Evolutionary conservation across 108 stramenopile genomes (phyloP).

Genomic region (Seminavis robusta): DNA sequence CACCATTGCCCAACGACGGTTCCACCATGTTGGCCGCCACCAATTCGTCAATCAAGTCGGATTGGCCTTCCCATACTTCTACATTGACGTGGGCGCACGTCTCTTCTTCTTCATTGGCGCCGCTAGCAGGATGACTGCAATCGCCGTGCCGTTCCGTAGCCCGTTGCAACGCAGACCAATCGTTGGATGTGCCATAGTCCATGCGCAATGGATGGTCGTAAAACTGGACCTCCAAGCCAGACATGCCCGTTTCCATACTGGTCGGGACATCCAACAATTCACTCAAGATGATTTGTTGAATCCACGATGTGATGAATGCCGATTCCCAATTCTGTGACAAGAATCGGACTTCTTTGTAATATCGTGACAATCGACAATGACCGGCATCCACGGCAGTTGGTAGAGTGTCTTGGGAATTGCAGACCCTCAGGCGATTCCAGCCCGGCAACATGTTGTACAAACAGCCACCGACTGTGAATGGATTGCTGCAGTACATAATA

Average conservation of each 20-base stretch:
- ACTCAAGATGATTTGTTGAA: conserved; percentile 32
- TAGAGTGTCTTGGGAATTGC: conserved; percentile 11
- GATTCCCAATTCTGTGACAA: conserved; percentile 34
- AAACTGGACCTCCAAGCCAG: conserved; percentile 7
- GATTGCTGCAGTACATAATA: conserved; percentile 44
- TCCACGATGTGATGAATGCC: conserved; percentile 20
- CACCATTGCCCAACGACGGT: conserved; percentile 19
- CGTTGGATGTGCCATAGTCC: neutral
- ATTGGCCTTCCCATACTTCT: conserved; percentile 18
- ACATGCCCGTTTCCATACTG: conserved; percentile 18
- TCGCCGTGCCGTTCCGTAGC: neutral
- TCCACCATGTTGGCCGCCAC: conserved; percentile 12
- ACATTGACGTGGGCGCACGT: conserved; percentile 25
- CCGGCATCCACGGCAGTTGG: conserved; percentile 8
- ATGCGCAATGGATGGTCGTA: conserved; percentile 16
- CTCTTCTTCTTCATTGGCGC: conserved; percentile 9
- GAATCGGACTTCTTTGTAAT: conserved; percentile 38
- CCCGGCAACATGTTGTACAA: neutral
- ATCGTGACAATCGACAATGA: conserved; percentile 6
- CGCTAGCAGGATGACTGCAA: neutral
- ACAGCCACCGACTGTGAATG: conserved; percentile 32
- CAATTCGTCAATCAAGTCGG: neutral
- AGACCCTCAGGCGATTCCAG: conserved; percentile 5
- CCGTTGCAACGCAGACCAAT: neutral
- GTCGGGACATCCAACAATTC: conserved; percentile 33